Conservation (phyloP, 192 early-diverging fungal species). For the Fimicolochytrium jonesii region DNA sequence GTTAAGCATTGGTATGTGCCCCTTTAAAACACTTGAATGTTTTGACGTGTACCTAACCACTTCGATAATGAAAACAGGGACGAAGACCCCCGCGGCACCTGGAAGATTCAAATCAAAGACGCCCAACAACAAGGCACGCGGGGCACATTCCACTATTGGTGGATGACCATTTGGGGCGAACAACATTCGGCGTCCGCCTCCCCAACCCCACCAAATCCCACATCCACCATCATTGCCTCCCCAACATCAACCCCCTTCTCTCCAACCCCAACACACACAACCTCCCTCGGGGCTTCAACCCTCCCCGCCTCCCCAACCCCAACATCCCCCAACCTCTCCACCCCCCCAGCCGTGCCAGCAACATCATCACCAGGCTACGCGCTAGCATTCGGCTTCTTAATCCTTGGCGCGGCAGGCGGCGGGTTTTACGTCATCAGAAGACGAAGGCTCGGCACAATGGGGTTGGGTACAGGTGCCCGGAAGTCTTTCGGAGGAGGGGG, state of each 20-base stretch:
- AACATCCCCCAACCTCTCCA: background rate
- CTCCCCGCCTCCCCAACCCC: background rate
- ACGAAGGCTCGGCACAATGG: background rate
- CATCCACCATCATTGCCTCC: background rate
- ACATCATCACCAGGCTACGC: background rate
- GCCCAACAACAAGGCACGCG: constrained; percentile 7
- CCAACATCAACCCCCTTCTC: constrained; percentile 6
- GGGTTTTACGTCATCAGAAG: background rate
- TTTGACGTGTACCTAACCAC: background rate
- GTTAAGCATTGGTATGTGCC: constrained; percentile 87
- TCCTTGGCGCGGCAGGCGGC: background rate
- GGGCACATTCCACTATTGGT: constrained; percentile 33
- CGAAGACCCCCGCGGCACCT: constrained; percentile 79
- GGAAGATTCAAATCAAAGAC: constrained; percentile 52
- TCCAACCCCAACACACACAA: background rate
- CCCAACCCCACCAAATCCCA: background rate
- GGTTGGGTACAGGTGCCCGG: too few species aligned
- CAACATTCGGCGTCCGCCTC: background rate
- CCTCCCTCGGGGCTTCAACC: background rate
- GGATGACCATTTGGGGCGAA: constrained; percentile 36
- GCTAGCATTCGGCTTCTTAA: background rate
- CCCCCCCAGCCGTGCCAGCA: background rate
- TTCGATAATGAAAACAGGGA: constrained; percentile 56
- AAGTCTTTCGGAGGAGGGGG: too few species aligned
- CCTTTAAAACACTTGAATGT: background rate